phyloP scores from a whole-genome alignment of 2,329 filamentous ascomycete species.

The Domatiomyces globalis region DNA sequence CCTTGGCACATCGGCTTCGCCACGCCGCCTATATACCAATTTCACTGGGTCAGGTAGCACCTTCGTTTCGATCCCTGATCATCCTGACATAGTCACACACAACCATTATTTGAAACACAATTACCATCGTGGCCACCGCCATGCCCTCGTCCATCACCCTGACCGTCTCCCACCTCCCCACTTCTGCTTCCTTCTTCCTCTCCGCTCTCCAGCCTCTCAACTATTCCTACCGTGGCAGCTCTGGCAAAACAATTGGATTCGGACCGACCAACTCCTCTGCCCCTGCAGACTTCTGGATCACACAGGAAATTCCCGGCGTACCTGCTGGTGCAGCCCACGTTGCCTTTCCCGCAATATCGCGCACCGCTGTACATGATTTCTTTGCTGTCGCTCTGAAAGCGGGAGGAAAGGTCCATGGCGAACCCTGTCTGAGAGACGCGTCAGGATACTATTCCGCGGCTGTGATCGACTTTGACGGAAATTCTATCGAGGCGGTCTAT shows the following conservation, averaged over 20 bases:
- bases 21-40: background rate
- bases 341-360: conserved; percentile 54
- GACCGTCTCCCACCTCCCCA: conserved; percentile 62
- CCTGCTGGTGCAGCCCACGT: conserved; percentile 46
- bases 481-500: conserved; percentile 67
- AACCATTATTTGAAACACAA: background rate
- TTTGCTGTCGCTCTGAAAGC: conserved; percentile 55
- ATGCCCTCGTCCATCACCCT: conserved; percentile 53
- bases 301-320: conserved; percentile 42
- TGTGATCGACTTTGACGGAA: conserved; percentile 65
- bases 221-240: conserved; percentile 53
- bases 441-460: conserved; percentile 48
- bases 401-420: conserved; percentile 44
- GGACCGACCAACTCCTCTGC: conserved; percentile 33
- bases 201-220: conserved; percentile 64
- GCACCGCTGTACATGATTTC: conserved; percentile 54
- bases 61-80: background rate
- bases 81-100: background rate
- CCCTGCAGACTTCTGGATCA: conserved; percentile 48
- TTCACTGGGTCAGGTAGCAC: background rate
- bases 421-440: conserved; percentile 40
- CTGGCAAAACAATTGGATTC: conserved; percentile 47
- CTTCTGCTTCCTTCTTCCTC: conserved; percentile 72
- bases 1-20: background rate
- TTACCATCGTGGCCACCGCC: background rate